A percentile compares a stretch with the other conserved stretches of the same genome.
Conservation (phyloP, 1,284 basidiomycete species). For the Apiotrichum gamsii region DNA sequence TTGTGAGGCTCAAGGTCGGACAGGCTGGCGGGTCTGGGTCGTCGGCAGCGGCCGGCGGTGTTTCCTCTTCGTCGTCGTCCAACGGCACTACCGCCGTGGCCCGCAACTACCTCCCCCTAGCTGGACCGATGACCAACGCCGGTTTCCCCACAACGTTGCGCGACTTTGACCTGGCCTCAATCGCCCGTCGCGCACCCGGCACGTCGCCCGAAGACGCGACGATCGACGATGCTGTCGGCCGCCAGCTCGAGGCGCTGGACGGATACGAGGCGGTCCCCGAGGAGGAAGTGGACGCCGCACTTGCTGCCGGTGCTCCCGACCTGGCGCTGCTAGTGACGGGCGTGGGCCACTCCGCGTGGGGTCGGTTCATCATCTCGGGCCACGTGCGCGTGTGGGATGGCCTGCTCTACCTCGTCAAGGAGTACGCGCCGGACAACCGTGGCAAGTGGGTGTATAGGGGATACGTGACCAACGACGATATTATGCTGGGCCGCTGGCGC, state of each 20-base stretch:
- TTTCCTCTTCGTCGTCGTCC: no score
- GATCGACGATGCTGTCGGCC: constrained; percentile 30
- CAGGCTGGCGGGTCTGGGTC: no score
- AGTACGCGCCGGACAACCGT: constrained; percentile 42
- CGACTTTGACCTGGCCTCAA: constrained; percentile 14
- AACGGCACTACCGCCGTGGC: neutral
- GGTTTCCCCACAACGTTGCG: constrained; percentile 36
- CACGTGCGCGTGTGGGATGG: constrained; percentile 52
- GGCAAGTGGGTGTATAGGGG: constrained; percentile 53
- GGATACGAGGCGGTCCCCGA: constrained; percentile 39
- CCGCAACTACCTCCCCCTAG: constrained; percentile 21
- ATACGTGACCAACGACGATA: constrained; percentile 41
- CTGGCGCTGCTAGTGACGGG: constrained; percentile 49
- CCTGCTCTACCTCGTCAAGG: constrained; percentile 51
- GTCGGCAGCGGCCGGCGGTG: no score
- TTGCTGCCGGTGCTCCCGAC: constrained; percentile 11
- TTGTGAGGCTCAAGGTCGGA: constrained; percentile 31
- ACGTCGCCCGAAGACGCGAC: constrained; percentile 35
- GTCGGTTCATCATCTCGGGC: constrained; percentile 50
- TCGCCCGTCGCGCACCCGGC: constrained; percentile 3
- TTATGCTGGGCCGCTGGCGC: constrained; percentile 46
- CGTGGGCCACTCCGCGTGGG: constrained; percentile 53
- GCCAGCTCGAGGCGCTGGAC: constrained; percentile 38
- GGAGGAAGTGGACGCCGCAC: constrained; percentile 28
- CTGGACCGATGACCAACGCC: constrained; percentile 41